Conservation (phyloP, 306 rosid species). For the Betula pendula region DNA sequence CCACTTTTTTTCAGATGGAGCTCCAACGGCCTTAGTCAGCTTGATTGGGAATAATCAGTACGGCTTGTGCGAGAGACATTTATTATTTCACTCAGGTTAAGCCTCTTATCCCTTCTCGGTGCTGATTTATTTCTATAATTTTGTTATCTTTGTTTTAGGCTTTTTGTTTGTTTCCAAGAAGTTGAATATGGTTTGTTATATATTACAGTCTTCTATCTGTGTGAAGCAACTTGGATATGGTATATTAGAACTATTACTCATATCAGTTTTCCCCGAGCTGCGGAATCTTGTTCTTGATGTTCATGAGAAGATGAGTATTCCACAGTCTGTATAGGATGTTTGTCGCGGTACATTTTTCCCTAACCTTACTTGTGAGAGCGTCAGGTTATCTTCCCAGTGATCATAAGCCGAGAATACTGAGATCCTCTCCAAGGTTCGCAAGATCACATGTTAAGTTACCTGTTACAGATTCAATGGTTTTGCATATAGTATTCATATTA, state of each 20-base stretch:
- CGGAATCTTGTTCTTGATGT: slow-evolving; percentile 58
- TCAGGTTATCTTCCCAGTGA: slow-evolving; percentile 25
- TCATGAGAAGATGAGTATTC: slow-evolving; percentile 45
- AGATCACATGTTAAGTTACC: background rate
- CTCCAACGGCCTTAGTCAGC: slow-evolving; percentile 89
- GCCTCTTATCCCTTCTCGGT: slow-evolving; percentile 22
- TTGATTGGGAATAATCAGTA: slow-evolving; percentile 84
- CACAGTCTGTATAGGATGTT: slow-evolving; percentile 48
- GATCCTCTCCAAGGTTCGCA: slow-evolving; percentile 19
- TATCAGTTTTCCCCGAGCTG: slow-evolving; percentile 88
- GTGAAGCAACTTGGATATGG: slow-evolving; percentile 86
- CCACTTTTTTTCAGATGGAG: slow-evolving; percentile 64
- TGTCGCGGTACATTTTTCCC: background rate
- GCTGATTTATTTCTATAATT: slow-evolving; percentile 1
- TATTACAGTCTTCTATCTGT: slow-evolving; percentile 70
- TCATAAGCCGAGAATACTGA: slow-evolving; percentile 22
- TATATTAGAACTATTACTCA: slow-evolving; percentile 64
- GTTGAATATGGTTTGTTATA: background rate
- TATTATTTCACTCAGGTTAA: slow-evolving; percentile 90
- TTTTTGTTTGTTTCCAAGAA: background rate
- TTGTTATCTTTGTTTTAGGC: background rate
- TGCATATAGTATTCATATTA: slow-evolving; percentile 16
- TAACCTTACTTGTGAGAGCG: slow-evolving; percentile 22
- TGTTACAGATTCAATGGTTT: background rate
- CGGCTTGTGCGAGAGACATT: slow-evolving; percentile 86